A percentile compares a stretch with the other conserved stretches of the same genome.
Conservation (phyloP, 2,329 filamentous ascomycete species). For the Hypoxylon sp. region DNA sequence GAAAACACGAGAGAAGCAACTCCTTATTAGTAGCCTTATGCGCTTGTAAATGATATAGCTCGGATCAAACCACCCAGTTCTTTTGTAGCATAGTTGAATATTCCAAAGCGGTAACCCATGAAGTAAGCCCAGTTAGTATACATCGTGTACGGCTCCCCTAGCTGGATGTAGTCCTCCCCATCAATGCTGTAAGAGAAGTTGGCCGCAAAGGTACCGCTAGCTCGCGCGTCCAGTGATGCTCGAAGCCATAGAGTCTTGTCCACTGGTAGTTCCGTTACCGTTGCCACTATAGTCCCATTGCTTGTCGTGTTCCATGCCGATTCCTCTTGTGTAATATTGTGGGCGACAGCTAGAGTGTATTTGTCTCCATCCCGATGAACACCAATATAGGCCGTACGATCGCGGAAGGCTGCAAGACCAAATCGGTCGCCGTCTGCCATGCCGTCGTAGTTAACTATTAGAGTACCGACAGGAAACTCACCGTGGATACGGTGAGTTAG, state of each 20-base stretch:
- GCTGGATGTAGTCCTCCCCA: slow-evolving; percentile 56
- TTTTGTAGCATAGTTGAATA: slow-evolving; percentile 66
- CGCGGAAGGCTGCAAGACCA: slow-evolving; percentile 68
- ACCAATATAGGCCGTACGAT: slow-evolving; percentile 68
- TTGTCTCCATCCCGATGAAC: slow-evolving; percentile 58
- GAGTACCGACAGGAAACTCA: slow-evolving; percentile 64
- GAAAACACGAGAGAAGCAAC: background rate
- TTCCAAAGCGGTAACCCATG: slow-evolving; percentile 64
- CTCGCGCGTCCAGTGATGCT: slow-evolving; percentile 56
- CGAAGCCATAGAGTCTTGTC: slow-evolving; percentile 58
- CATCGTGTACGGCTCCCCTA: slow-evolving; percentile 57
- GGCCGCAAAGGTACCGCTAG: slow-evolving; percentile 51
- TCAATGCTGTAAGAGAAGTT: slow-evolving; percentile 63
- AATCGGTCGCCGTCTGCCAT: slow-evolving; percentile 68
- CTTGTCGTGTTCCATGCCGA: slow-evolving; percentile 51
- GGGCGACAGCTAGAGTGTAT: slow-evolving; percentile 55
- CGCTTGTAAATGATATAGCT: slow-evolving; percentile 47
- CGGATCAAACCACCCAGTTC: slow-evolving; percentile 58
- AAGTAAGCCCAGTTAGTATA: slow-evolving; percentile 64
- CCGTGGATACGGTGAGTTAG: slow-evolving; percentile 64
- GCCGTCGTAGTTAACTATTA: slow-evolving; percentile 63
- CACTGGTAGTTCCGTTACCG: slow-evolving; percentile 48
- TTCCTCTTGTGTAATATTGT: slow-evolving; percentile 58
- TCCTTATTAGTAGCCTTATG: slow-evolving; percentile 4
- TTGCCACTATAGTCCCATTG: slow-evolving; percentile 53